These are phyloP conservation scores for Beauveria asiatica DNA, from an alignment of 2,329 filamentous ascomycete genomes.

Conservation along the genomic window DNA sequence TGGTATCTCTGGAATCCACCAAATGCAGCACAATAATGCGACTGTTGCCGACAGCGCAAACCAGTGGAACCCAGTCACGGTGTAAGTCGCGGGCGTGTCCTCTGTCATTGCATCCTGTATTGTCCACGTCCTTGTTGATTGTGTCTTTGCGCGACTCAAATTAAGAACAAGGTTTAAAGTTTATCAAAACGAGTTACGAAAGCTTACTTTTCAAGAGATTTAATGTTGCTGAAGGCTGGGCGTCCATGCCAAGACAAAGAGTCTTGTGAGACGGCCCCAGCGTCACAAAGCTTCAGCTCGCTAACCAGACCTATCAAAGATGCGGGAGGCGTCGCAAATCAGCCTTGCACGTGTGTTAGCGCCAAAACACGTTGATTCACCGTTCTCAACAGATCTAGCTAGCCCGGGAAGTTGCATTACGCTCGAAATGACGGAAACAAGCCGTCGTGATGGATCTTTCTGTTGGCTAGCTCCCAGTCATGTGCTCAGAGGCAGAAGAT, in stretches of 20 bases:
- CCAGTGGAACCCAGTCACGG: not conserved
- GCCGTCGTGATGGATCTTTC: too few species aligned
- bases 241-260: not conserved
- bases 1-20: not conserved
- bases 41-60: not conserved
- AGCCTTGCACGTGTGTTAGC: constrained; percentile 5
- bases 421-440: not conserved
- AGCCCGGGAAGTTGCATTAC: too few species aligned
- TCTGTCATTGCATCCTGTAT: not conserved
- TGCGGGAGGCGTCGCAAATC: constrained; percentile 7
- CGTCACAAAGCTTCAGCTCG: constrained; percentile 5
- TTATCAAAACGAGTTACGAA: too few species aligned
- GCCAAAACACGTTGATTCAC: not conserved
- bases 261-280: not conserved
- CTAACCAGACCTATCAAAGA: constrained; percentile 9
- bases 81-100: not conserved
- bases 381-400: not conserved
- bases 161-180: not conserved
- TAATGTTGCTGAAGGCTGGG: not conserved
- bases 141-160: not conserved
- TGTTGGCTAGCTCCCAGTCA: too few species aligned
- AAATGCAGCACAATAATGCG: not conserved
- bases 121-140: not conserved
- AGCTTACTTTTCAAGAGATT: too few species aligned
- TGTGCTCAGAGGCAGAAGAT: too few species aligned